Conservation (phyloP, 2,329 filamentous ascomycete genomes). For the Nakataea oryzae region DNA sequence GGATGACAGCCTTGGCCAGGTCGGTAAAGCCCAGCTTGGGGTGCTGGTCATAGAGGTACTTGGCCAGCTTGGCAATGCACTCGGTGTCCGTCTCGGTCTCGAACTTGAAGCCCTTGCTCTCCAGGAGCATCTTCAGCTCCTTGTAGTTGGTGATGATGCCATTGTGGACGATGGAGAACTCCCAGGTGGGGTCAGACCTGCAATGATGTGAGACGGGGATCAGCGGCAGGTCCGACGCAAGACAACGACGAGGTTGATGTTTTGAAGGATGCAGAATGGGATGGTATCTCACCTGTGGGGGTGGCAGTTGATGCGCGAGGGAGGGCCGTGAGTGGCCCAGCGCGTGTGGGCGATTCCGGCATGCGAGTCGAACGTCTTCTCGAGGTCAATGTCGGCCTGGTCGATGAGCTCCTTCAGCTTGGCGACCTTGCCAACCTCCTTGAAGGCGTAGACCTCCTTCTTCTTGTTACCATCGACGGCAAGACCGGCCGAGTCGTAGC, state of each 20-base stretch:
- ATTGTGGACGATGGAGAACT: conserved; percentile 97
- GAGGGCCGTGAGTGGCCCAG: conserved; percentile 96
- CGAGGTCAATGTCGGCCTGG: conserved; percentile 70
- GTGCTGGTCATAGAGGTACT: conserved; percentile 95
- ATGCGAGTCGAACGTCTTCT: conserved; percentile 94
- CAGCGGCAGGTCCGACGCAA: neutral
- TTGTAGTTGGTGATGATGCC: conserved; percentile 99
- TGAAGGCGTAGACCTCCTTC: conserved; percentile 94
- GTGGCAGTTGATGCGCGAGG: conserved; percentile 93
- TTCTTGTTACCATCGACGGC: conserved; percentile 97
- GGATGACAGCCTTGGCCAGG: conserved; percentile 93
- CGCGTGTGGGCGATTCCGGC: conserved; percentile 97
- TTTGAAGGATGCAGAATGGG: neutral
- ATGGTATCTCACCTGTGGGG: conserved; percentile 68
- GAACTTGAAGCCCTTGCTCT: conserved; percentile 93
- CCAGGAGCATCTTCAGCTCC: conserved; percentile 88
- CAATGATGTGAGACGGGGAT: conserved; percentile 1
- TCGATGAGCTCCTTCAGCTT: conserved; percentile 92
- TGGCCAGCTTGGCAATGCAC: conserved; percentile 97
- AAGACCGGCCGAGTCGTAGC: conserved; percentile 95
- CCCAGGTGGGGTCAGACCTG: conserved; percentile 88
- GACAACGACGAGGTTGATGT: too few species aligned
- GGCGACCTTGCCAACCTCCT: conserved; percentile 98
- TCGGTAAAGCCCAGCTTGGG: conserved; percentile 92
- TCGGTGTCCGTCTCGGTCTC: conserved; percentile 99